A percentile compares a stretch with the other conserved stretches of the same genome.
Evolutionary conservation across 2,329 filamentous ascomycete species (phyloP).

Genomic region (Botryosphaeria dothidea): DNA sequence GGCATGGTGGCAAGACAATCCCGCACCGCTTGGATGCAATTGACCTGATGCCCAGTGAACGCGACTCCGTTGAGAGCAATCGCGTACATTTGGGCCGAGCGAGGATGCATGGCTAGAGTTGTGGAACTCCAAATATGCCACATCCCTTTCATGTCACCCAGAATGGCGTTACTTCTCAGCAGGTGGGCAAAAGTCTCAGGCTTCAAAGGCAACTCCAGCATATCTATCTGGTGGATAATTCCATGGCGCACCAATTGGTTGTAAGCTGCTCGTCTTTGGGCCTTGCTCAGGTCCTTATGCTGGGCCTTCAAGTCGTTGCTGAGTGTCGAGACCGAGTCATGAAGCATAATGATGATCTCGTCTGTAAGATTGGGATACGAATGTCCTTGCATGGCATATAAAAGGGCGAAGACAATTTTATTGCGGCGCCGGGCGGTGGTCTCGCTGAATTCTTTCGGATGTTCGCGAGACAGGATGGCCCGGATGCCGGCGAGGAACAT

Average conservation of each 20-base stretch:
- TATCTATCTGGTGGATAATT: slow-evolving; percentile 21
- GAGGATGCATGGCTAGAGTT: slow-evolving; percentile 50
- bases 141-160: slow-evolving; percentile 57
- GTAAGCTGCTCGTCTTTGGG: not conserved
- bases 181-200: slow-evolving; percentile 34
- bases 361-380: slow-evolving; percentile 42
- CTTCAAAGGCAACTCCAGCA: slow-evolving; percentile 28
- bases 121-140: slow-evolving; percentile 63
- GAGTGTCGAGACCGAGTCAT: slow-evolving; percentile 29
- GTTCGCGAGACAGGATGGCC: not conserved
- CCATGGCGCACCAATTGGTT: not conserved
- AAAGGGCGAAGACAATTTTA: slow-evolving; percentile 25
- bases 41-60: slow-evolving; percentile 42
- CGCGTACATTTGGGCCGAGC: slow-evolving; percentile 58
- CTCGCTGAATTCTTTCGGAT: not conserved
- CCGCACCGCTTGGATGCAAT: slow-evolving; percentile 53
- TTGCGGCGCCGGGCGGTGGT: not conserved
- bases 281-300: not conserved
- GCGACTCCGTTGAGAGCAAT: slow-evolving; percentile 55
- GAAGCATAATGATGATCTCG: slow-evolving; percentile 50
- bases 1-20: slow-evolving; percentile 62
- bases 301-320: not conserved
- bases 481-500: slow-evolving; percentile 9
- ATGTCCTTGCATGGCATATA: slow-evolving; percentile 35
- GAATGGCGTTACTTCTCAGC: slow-evolving; percentile 44